Conservation (phyloP, 2,329 filamentous ascomycete genomes). For the Exophiala oligosperma region DNA sequence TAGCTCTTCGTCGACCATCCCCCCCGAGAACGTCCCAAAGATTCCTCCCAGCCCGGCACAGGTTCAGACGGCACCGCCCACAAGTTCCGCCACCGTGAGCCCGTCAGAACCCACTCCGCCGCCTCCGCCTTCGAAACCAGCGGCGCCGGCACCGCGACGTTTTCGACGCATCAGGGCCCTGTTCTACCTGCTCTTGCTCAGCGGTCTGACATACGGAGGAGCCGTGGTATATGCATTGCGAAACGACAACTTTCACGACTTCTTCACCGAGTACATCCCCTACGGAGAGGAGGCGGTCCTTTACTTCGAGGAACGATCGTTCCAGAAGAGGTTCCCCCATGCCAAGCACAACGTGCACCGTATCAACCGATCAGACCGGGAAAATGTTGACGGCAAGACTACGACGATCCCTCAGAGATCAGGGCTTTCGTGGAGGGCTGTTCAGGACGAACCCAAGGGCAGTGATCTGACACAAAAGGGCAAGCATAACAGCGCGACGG, state of each 20-base stretch:
- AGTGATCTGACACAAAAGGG: constrained; percentile 58
- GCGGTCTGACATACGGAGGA: constrained; percentile 76
- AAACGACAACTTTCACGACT: constrained; percentile 98
- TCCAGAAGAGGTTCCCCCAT: constrained; percentile 77
- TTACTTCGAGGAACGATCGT: constrained; percentile 93
- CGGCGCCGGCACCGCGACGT: constrained; percentile 57
- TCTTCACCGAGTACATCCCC: constrained; percentile 96
- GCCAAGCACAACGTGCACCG: constrained; percentile 54
- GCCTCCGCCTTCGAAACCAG: constrained; percentile 39
- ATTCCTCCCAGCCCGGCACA: constrained; percentile 41
- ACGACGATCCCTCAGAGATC: constrained; percentile 82
- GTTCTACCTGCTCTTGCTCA: constrained; percentile 72
- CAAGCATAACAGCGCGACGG: constrained; percentile 47
- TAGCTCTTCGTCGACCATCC: constrained; percentile 48
- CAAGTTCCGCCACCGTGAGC: constrained; percentile 32
- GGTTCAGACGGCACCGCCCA: constrained; percentile 39
- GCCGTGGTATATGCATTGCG: constrained; percentile 90
- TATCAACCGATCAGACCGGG: constrained; percentile 45
- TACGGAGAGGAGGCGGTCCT: constrained; percentile 92
- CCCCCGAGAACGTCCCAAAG: constrained; percentile 50
- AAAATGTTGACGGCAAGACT: constrained; percentile 66
- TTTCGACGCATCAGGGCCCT: constrained; percentile 73
- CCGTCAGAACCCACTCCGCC: constrained; percentile 32
- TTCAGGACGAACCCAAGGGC: constrained; percentile 59
- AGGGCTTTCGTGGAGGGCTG: constrained; percentile 77